A percentile compares a stretch with the other conserved stretches of the same genome.
Conservation (phyloP, 1,284 basidiomycete species). For the Trametes polyzona region DNA sequence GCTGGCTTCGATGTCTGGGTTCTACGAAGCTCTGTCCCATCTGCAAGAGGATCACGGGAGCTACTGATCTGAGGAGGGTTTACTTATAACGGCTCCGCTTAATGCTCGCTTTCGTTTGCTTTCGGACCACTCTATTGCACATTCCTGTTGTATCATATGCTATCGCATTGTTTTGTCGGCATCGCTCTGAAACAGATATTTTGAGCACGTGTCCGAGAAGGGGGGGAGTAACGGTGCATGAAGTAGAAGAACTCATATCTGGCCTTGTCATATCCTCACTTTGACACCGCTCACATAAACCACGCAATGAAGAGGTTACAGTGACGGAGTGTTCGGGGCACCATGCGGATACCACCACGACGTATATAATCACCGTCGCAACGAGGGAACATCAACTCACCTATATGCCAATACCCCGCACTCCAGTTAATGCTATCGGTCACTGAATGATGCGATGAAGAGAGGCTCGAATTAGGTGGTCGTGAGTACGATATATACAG, state of each 20-base stretch:
- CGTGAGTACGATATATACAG: constrained; percentile 30
- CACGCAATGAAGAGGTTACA: constrained; percentile 50
- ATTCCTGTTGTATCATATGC: neutral
- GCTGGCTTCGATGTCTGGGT: constrained; percentile 81
- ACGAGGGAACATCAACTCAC: constrained; percentile 17
- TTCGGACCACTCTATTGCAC: neutral
- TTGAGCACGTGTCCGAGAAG: neutral
- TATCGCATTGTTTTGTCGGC: neutral
- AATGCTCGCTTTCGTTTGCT: constrained; percentile 8
- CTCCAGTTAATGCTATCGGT: neutral
- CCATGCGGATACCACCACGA: constrained; percentile 60
- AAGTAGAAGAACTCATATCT: constrained; percentile 62
- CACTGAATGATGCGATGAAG: constrained; percentile 16
- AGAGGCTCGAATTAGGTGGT: constrained; percentile 23
- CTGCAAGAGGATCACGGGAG: constrained; percentile 79
- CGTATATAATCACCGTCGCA: constrained; percentile 61
- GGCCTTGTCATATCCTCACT: constrained; percentile 73
- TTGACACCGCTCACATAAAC: constrained; percentile 49
- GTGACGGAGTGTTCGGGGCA: constrained; percentile 31
- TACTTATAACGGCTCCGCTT: constrained; percentile 48
- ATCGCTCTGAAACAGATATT: neutral
- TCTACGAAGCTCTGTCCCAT: constrained; percentile 81
- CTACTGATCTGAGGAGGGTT: constrained; percentile 69
- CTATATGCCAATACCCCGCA: neutral
- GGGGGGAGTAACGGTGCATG: neutral